Conservation (phyloP, 345 rosid species). For the Isatis tinctoria region DNA sequence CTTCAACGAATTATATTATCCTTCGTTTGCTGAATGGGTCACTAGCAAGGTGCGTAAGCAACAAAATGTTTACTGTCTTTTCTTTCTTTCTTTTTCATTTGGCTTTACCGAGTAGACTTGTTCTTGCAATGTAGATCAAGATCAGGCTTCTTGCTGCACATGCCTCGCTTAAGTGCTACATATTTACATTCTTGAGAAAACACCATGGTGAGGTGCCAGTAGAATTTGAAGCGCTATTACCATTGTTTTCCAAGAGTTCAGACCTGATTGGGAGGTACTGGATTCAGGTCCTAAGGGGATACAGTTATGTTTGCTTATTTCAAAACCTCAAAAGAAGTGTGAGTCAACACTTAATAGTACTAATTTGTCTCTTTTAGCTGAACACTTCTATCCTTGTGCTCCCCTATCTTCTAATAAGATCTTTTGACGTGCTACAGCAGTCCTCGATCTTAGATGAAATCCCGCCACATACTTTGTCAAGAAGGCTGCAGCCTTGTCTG, state of each 20-base stretch:
- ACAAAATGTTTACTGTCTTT: neutral
- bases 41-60: constrained; percentile 72
- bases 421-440: constrained; percentile 43
- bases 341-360: constrained; percentile 31
- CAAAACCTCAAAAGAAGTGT: constrained; percentile 65
- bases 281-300: constrained; percentile 77
- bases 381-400: neutral
- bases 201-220: constrained; percentile 65
- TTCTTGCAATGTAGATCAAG: constrained; percentile 60
- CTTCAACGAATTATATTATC: constrained; percentile 82
- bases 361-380: constrained; percentile 15
- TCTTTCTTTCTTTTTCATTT: neutral
- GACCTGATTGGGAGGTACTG: constrained; percentile 76
- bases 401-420: constrained; percentile 12
- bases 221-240: constrained; percentile 72
- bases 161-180: constrained; percentile 96
- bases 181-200: constrained; percentile 78
- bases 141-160: constrained; percentile 93
- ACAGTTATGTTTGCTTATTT: constrained; percentile 61
- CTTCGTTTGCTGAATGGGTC: constrained; percentile 99
- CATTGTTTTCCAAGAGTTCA: constrained; percentile 83
- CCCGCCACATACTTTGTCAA: constrained; percentile 58
- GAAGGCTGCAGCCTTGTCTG: constrained; percentile 66
- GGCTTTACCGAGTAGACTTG: constrained; percentile 6
- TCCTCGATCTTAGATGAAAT: constrained; percentile 81